Percentiles rank a stretch among this genome's conserved stretches.
Conservation (phyloP, 345 rosid genomes). For the Populus alba region DNA sequence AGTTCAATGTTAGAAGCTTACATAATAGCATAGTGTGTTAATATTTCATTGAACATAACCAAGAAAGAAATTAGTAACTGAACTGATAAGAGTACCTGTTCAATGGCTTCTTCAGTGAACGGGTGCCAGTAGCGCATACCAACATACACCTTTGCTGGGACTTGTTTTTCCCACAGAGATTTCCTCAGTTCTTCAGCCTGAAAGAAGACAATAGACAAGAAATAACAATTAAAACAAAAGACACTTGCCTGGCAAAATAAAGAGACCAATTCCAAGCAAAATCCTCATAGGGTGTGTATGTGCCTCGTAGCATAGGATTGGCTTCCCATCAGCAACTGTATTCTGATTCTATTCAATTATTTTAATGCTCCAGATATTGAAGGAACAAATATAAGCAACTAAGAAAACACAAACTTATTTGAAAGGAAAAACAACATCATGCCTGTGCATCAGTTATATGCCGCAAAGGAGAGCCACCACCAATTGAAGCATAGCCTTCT, state of each 20-base stretch:
- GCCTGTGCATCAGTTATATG: too few relatives aligned
- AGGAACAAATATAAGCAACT: too few relatives aligned
- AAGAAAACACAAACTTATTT: too few relatives aligned
- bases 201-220: constrained; percentile 13
- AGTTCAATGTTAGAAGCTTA: background rate
- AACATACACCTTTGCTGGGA: constrained; percentile 88
- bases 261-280: background rate
- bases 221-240: background rate
- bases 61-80: background rate
- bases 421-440: too few relatives aligned
- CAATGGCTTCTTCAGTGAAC: constrained; percentile 96
- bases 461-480: constrained; percentile 91
- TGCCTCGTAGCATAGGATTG: background rate
- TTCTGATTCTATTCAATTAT: background rate
- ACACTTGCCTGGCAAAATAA: too few relatives aligned
- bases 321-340: background rate
- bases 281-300: too few relatives aligned
- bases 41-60: background rate
- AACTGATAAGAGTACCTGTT: constrained; percentile 52
- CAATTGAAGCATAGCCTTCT: constrained; percentile 98
- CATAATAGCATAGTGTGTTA: background rate
- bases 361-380: background rate
- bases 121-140: constrained; percentile 99
- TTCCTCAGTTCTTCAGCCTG: constrained; percentile 92
- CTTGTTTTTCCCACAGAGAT: constrained; percentile 73